A percentile compares a stretch with the other conserved stretches of the same genome.
phyloP scores from a whole-genome alignment of 306 rosid species.

The Ceratonia siliqua region DNA sequence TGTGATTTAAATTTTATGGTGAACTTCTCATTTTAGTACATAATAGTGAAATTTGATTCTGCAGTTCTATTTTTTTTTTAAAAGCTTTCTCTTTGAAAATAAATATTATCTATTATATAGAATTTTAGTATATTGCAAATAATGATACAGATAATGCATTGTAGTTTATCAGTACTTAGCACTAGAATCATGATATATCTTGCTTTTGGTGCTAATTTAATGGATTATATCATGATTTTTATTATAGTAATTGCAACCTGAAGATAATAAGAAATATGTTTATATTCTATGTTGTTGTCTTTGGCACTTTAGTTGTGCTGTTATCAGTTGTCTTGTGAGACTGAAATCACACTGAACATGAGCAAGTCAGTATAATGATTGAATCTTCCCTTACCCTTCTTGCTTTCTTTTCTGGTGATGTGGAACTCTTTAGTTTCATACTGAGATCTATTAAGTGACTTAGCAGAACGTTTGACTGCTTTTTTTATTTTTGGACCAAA shows the following conservation, averaged over 20 bases:
- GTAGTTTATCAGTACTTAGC: not conserved
- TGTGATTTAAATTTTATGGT: not conserved
- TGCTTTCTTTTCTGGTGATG: not conserved
- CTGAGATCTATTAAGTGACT: conserved; percentile 5
- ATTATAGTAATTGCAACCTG: not conserved
- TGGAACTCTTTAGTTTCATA: not conserved
- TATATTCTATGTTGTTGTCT: not conserved
- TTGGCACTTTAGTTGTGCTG: not conserved
- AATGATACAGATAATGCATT: not conserved
- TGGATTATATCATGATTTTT: not conserved
- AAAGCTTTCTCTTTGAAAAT: not conserved
- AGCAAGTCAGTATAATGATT: not conserved
- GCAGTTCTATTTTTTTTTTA: not conserved
- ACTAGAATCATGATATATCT: not conserved
- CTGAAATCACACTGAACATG: not conserved
- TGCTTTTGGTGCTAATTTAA: not conserved
- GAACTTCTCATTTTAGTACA: not conserved
- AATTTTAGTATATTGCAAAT: not conserved
- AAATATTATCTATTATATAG: not conserved
- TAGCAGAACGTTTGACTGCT: not conserved
- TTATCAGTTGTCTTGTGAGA: not conserved
- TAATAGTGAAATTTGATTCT: not conserved
- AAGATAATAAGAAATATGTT: not conserved
- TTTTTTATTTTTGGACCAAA: not conserved
- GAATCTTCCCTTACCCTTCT: not conserved